These are phyloP conservation scores for Starmerella vitae DNA, from an alignment of 805 yeast species.

Conservation along the genomic window DNA sequence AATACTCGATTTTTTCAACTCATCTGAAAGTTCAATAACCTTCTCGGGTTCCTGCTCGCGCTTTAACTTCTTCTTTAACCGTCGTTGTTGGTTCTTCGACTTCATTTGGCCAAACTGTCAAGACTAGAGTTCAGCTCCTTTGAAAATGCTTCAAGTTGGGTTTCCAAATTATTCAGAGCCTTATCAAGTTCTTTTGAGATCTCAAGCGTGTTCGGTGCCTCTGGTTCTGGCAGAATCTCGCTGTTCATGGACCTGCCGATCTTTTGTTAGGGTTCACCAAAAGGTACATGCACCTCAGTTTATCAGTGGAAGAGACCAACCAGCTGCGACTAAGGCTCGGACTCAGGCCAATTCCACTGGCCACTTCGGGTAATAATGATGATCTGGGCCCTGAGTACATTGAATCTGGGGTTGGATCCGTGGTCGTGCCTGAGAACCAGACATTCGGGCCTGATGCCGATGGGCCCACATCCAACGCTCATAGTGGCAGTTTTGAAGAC, in stretches of 20 bases:
- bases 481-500: too few relatives aligned
- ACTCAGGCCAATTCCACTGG: constrained; percentile 35
- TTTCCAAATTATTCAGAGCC: constrained; percentile 10
- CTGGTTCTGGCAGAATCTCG: too few relatives aligned
- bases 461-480: too few relatives aligned
- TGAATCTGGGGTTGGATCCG: too few relatives aligned
- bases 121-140: constrained; percentile 15
- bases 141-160: constrained; percentile 15
- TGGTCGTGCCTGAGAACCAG: too few relatives aligned
- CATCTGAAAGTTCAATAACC: background rate
- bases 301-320: constrained; percentile 44
- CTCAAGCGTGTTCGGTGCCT: constrained; percentile 10
- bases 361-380: too few relatives aligned
- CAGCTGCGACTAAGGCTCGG: constrained; percentile 39
- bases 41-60: background rate
- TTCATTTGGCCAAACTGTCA: constrained; percentile 8
- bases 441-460: too few relatives aligned
- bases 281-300: constrained; percentile 16
- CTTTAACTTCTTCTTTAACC: background rate
- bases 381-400: too few relatives aligned
- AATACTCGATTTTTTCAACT: background rate
- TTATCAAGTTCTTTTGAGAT: constrained; percentile 16
- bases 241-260: too few relatives aligned
- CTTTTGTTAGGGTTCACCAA: too few relatives aligned
- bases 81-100: constrained; percentile 5